Evolutionary conservation across 169 alveolate species (phyloP), one percentile per base, ranked within the genome.

Genomic region (Eimeria sp.): DNA sequence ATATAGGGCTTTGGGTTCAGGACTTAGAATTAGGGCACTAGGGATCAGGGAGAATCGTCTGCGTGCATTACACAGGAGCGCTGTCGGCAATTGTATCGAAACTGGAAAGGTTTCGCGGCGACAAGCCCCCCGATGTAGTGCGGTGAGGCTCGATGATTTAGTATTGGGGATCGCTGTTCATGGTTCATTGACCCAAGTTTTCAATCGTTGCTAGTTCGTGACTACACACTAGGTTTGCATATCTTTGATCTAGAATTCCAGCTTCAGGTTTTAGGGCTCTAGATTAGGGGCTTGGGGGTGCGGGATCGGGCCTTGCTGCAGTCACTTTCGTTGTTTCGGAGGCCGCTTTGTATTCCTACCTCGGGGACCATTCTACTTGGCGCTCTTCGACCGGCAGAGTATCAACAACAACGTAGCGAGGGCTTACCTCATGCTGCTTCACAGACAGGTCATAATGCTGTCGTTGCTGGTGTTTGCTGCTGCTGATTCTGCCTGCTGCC

Each of bases 51-150:
- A 9, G 23, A 30, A 43, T 37, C 6, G 72, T 16, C 27, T 37
- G 58, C 25, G 58, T 52, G 71, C 54, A 30, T 82, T 46, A 1
- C 83, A 25, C 74, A 82, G 90, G 90, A 56, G 89, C 98, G 8
- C 97, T 98, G 96, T 95, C 98, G 82, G 99, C 99, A 91, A 97
- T 98, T 89, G 95, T 98, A 85, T 97, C 99, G 68, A 98, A 97
- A 95, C 95, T 97, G 89, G 97, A 97, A 87, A 85, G 97, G 46
- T 97, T 98, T 82, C 90, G 90, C 72, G 90, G 90, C 90, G 90
- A 82, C 90, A 82, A 82, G 74, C 90, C 90, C 30, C 90, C 90
- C 66, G 90, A 82, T 52, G 74, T 82, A 46, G 90, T 82, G 46
- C 90, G 90, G 90, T 82, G 90, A 82, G 90, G 74, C 71, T 46